Percentiles rank a stretch among this genome's conserved stretches.
These are phyloP conservation scores for Aspergillus conjunctus DNA, from an alignment of 495 filamentous ascomycete species.

Conservation along the genomic window DNA sequence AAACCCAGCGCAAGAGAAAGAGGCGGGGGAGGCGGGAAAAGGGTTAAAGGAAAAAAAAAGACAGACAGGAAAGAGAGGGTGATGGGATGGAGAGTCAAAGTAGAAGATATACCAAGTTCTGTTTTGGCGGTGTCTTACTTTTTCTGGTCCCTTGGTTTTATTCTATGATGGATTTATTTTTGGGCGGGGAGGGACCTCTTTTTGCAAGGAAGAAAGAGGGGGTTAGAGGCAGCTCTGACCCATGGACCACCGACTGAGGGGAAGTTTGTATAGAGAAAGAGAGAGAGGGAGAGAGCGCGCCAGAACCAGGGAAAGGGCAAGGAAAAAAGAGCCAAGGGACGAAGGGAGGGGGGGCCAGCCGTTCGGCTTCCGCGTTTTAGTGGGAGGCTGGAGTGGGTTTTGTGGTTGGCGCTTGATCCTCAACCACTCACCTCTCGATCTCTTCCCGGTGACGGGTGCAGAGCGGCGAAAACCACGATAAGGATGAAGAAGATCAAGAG, in stretches of 20 bases:
- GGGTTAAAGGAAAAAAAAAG: conserved; percentile 6
- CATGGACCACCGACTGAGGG: conserved; percentile 16
- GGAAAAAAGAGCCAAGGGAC: conserved; percentile 12
- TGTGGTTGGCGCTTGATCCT: conserved; percentile 15
- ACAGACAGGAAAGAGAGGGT: conserved; percentile 9
- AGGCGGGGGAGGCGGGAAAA: conserved; percentile 9
- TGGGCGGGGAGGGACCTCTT: background rate
- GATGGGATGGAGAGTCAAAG: conserved; percentile 22
- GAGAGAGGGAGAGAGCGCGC: background rate
- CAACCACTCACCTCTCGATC: conserved; percentile 8
- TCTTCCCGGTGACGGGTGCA: conserved; percentile 12
- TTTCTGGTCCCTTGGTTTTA: background rate
- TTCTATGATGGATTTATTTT: background rate
- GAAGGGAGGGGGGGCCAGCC: conserved; percentile 11
- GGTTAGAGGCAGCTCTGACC: conserved; percentile 21
- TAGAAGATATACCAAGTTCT: background rate
- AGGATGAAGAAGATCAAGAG: background rate
- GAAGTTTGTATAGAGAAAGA: conserved; percentile 17
- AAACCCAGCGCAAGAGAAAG: conserved; percentile 7
- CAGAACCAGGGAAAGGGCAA: conserved; percentile 5
- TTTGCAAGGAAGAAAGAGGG: conserved; percentile 1
- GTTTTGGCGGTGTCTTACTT: conserved; percentile 14
- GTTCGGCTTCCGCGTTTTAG: conserved; percentile 28
- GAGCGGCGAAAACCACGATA: conserved; percentile 2
- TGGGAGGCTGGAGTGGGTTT: conserved; percentile 24